Percentiles rank a stretch among this genome's conserved stretches.
phyloP scores from a whole-genome alignment of 176 grass and related monocot species.

The Phyllostachys edulis region DNA sequence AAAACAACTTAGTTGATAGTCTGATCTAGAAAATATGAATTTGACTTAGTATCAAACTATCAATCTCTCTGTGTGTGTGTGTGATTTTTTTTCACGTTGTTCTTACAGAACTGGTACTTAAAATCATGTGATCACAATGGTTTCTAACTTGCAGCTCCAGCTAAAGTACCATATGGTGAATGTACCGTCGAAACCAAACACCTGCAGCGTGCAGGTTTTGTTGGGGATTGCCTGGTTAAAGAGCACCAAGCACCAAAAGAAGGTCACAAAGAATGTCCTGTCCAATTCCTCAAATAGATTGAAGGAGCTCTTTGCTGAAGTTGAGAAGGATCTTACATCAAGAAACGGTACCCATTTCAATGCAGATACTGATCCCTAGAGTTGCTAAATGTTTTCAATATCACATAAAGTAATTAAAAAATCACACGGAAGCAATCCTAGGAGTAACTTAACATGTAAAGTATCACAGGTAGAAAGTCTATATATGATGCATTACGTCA shows the following conservation, averaged over 20 bases:
- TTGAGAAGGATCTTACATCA: conserved; percentile 62
- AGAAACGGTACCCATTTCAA: conserved; percentile 38
- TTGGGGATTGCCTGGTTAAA: conserved; percentile 88
- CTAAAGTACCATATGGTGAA: conserved; percentile 71
- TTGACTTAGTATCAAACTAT: not conserved
- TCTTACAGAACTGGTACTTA: not conserved
- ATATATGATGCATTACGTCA: not conserved
- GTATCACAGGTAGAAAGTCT: not conserved
- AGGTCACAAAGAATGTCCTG: conserved; percentile 71
- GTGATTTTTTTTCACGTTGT: not conserved
- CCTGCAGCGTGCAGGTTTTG: conserved; percentile 58
- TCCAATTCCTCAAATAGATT: conserved; percentile 57
- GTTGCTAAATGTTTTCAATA: conserved; percentile 1
- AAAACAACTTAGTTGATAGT: not conserved
- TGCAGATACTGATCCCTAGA: not conserved
- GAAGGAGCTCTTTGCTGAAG: conserved; percentile 62
- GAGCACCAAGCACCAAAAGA: conserved; percentile 80
- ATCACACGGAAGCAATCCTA: not conserved
- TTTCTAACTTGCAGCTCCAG: conserved; percentile 61
- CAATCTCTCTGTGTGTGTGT: too few relatives aligned
- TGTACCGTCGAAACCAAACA: conserved; percentile 49
- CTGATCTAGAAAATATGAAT: not conserved
- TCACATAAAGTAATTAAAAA: conserved; percentile 12
- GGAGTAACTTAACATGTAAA: not conserved
- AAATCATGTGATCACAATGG: conserved; percentile 1